Conservation (phyloP, 2,329 filamentous ascomycete genomes). For the Fusarium sambucinum region DNA sequence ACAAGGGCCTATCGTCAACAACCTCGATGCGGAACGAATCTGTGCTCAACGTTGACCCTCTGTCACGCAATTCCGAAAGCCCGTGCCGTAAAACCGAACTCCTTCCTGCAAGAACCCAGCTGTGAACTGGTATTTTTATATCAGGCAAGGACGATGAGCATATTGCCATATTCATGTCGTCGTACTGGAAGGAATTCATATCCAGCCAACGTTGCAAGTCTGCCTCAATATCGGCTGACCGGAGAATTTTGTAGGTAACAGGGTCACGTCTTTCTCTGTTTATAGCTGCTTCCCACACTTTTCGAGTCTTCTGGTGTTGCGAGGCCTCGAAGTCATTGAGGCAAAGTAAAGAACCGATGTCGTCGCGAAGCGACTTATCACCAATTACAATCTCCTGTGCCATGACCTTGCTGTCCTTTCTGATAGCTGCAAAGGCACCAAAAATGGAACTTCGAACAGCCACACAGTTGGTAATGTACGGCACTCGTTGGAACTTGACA, state of each 20-base stretch:
- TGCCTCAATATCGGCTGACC: slow-evolving; percentile 73
- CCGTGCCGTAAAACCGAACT: slow-evolving; percentile 75
- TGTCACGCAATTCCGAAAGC: slow-evolving; percentile 66
- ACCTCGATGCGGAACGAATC: slow-evolving; percentile 53
- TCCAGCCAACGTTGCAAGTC: slow-evolving; percentile 68
- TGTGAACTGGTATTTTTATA: slow-evolving; percentile 81
- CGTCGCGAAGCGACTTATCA: slow-evolving; percentile 77
- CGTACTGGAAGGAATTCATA: slow-evolving; percentile 54
- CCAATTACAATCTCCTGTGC: slow-evolving; percentile 76
- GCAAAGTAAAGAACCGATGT: slow-evolving; percentile 76
- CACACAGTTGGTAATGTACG: slow-evolving; percentile 86
- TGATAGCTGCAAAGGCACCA: slow-evolving; percentile 88
- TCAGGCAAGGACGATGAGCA: slow-evolving; percentile 73
- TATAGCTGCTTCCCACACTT: slow-evolving; percentile 52
- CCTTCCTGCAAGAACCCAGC: slow-evolving; percentile 81
- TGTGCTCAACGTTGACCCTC: slow-evolving; percentile 34
- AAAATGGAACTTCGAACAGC: slow-evolving; percentile 89
- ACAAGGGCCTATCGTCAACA: slow-evolving; percentile 62
- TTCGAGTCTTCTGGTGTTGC: slow-evolving; percentile 58
- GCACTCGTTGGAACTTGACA: slow-evolving; percentile 94
- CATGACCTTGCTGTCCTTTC: slow-evolving; percentile 86
- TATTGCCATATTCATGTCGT: slow-evolving; percentile 60
- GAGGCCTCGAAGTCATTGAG: slow-evolving; percentile 70
- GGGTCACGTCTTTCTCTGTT: slow-evolving; percentile 61
- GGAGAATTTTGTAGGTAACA: slow-evolving; percentile 66